Evolutionary conservation across 805 yeast genomes (phyloP).

Genomic region (Sungouiella thailandica): DNA sequence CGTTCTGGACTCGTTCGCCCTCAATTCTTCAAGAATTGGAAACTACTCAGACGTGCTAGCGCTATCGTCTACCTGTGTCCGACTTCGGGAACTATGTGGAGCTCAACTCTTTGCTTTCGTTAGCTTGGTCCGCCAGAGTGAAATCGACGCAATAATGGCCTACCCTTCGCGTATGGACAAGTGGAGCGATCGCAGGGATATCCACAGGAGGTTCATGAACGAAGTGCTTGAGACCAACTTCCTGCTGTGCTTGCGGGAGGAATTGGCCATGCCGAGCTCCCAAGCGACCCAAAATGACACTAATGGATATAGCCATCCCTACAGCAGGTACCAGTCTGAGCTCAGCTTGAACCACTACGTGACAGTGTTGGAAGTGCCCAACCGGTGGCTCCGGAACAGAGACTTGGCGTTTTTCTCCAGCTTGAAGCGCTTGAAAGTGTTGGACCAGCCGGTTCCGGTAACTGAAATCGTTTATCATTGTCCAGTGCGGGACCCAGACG

Average conservation of each 20-base stretch:
- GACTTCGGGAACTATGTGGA: slow-evolving; percentile 18
- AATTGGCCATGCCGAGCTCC: slow-evolving; percentile 14
- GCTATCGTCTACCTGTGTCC: slow-evolving; percentile 21
- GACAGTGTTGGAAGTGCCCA: slow-evolving; percentile 21
- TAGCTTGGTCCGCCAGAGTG: slow-evolving; percentile 24
- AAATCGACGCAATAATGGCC: slow-evolving; percentile 22
- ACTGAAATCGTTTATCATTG: too few relatives aligned
- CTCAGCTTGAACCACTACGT: slow-evolving; percentile 17
- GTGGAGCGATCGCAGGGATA: slow-evolving; percentile 16
- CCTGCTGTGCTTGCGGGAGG: slow-evolving; percentile 14
- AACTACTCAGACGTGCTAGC: neutral
- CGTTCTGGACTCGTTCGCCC: too few relatives aligned
- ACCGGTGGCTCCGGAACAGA: slow-evolving; percentile 9
- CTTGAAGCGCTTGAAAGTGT: slow-evolving; percentile 15
- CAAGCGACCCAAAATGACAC: too few relatives aligned
- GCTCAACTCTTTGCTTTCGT: slow-evolving; percentile 15
- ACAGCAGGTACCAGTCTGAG: slow-evolving; percentile 14
- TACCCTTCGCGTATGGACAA: slow-evolving; percentile 16
- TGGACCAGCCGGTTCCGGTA: slow-evolving; percentile 11
- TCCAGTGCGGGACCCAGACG: neutral
- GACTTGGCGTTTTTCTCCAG: slow-evolving; percentile 16
- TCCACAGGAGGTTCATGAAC: slow-evolving; percentile 16
- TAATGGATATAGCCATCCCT: slow-evolving; percentile 9
- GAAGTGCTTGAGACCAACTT: slow-evolving; percentile 15
- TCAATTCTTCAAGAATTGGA: too few relatives aligned